Evolutionary conservation across 2,329 filamentous ascomycete species (phyloP).

Genomic region (Colletotrichum tofieldiae): DNA sequence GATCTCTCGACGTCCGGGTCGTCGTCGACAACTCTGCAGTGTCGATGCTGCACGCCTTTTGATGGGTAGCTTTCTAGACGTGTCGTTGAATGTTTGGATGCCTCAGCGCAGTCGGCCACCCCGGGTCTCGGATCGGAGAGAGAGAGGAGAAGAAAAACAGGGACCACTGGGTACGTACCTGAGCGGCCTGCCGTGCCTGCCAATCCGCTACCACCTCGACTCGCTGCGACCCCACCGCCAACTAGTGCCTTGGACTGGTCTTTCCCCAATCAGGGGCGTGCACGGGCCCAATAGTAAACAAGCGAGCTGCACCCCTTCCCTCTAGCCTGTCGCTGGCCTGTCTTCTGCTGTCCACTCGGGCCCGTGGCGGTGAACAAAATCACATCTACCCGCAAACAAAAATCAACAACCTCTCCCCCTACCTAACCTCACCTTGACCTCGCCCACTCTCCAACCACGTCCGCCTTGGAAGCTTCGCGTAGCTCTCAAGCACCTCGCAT

Average conservation of each 20-base stretch:
- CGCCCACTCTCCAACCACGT: conserved; percentile 46
- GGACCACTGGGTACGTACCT: conserved; percentile 14
- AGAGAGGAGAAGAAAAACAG: conserved; percentile 18
- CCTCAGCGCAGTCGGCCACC: conserved; percentile 7
- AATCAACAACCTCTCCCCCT: conserved; percentile 54
- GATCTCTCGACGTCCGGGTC: not conserved
- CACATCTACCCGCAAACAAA: conserved; percentile 51
- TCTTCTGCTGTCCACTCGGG: conserved; percentile 45
- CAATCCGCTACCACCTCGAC: conserved; percentile 24
- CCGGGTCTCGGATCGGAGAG: conserved; percentile 27
- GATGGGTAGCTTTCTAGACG: not conserved
- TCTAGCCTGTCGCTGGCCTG: conserved; percentile 44
- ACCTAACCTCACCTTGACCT: conserved; percentile 45
- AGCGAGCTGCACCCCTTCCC: conserved; percentile 50
- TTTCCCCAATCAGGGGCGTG: conserved; percentile 50
- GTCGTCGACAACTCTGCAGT: not conserved
- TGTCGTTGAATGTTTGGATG: conserved; percentile 9
- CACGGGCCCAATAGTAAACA: conserved; percentile 53
- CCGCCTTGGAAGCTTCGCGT: conserved; percentile 45
- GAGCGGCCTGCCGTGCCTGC: not conserved
- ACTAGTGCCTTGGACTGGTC: conserved; percentile 41
- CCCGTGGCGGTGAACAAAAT: conserved; percentile 54
- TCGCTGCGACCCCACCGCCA: conserved; percentile 27
- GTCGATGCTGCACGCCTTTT: not conserved
- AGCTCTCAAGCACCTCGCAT: conserved; percentile 51